Conservation (phyloP, 2,329 filamentous ascomycete genomes). For the Fusarium abutilonis region DNA sequence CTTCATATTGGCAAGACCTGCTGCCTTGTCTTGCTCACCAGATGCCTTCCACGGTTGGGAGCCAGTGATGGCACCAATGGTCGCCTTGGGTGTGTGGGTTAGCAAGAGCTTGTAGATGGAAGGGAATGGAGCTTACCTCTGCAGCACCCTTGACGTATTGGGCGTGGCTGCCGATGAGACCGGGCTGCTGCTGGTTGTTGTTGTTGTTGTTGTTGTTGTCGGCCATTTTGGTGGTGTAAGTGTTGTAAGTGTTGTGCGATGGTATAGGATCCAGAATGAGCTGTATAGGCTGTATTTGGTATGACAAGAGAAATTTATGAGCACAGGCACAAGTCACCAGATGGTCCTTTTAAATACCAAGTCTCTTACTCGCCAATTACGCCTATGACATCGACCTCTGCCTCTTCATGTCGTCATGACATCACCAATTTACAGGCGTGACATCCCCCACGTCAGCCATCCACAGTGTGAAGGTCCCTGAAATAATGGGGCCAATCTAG, state of each 20-base stretch:
- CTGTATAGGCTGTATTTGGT: neutral
- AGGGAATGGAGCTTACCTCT: constrained; percentile 60
- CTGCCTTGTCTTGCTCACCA: constrained; percentile 71
- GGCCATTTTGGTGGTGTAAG: constrained; percentile 40
- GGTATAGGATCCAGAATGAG: neutral
- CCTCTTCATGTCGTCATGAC: constrained; percentile 40
- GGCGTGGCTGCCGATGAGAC: constrained; percentile 70
- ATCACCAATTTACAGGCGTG: constrained; percentile 35
- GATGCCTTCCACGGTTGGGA: constrained; percentile 71
- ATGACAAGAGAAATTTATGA: neutral
- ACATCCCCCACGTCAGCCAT: constrained; percentile 29
- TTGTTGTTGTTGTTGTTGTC: constrained; percentile 40
- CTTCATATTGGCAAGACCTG: constrained; percentile 71
- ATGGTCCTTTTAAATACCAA: constrained; percentile 30
- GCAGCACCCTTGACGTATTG: constrained; percentile 75
- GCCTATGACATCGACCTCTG: constrained; percentile 45
- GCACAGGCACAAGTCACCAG: neutral
- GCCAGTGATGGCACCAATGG: constrained; percentile 69
- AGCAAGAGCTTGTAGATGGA: neutral
- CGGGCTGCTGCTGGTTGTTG: constrained; percentile 51
- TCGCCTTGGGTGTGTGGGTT: constrained; percentile 54
- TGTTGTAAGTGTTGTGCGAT: neutral
- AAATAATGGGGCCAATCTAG: constrained; percentile 13
- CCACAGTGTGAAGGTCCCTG: constrained; percentile 31
- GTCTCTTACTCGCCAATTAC: constrained; percentile 21